Conservation (phyloP, 345 rosid genomes). For the Murraya koenigii region DNA sequence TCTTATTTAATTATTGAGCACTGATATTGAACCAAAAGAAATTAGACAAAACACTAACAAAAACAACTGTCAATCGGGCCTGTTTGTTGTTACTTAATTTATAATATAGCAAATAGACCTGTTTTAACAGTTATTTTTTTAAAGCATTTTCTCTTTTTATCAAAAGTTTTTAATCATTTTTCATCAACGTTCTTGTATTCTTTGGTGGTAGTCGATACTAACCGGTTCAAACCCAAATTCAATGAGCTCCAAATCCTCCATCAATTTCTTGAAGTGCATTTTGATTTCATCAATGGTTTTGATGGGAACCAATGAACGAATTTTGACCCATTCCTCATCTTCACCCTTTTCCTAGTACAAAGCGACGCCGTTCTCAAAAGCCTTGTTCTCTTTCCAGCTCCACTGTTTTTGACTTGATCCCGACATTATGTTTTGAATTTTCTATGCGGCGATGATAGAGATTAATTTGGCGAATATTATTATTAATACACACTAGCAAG, state of each 20-base stretch:
- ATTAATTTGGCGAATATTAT: not conserved
- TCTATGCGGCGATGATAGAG: not conserved
- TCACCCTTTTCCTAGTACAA: not conserved
- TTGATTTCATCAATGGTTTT: constrained; percentile 2
- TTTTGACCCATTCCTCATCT: not conserved
- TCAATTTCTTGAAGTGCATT: not conserved
- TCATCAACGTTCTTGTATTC: not conserved
- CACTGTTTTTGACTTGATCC: not conserved
- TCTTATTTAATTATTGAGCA: too few species aligned
- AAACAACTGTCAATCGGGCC: too few species aligned
- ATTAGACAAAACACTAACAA: too few species aligned
- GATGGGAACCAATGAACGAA: not conserved
- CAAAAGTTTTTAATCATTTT: too few species aligned
- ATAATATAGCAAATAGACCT: too few species aligned
- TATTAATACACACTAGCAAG: not conserved
- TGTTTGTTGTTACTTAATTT: too few species aligned
- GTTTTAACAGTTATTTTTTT: too few species aligned
- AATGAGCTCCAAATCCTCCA: not conserved
- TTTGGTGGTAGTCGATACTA: not conserved
- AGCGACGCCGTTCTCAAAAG: not conserved
- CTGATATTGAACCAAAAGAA: too few species aligned
- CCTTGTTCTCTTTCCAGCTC: not conserved
- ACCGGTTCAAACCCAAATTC: not conserved
- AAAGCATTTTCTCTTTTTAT: too few species aligned
- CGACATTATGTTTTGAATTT: not conserved